Conservation (phyloP, 225 moss, liverwort and hornwort genomes). For the Thuidium tamariscinum region DNA sequence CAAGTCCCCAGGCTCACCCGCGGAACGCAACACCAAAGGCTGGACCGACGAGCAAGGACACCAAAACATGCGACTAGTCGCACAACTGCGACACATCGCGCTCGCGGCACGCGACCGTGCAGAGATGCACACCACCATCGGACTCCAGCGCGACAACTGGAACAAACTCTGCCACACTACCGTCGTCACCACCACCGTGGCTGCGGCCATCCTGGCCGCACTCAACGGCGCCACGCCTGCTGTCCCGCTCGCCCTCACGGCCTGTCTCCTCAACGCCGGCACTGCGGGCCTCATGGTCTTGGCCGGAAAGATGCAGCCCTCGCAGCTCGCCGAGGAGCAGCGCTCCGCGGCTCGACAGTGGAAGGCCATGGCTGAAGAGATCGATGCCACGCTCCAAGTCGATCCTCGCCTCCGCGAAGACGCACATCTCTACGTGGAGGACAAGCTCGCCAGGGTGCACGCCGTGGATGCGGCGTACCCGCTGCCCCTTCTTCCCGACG, state of each 20-base stretch:
- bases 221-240: constrained; percentile 11
- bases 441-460: constrained; percentile 21
- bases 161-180: constrained; percentile 52
- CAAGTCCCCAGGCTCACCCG: neutral
- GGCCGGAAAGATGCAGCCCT: constrained; percentile 36
- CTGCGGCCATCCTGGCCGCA: constrained; percentile 22
- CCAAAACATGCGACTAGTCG: constrained; percentile 13
- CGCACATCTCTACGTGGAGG: constrained; percentile 33
- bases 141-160: constrained; percentile 52
- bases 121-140: constrained; percentile 41
- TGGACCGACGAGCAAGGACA: constrained; percentile 31
- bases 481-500: constrained; percentile 33
- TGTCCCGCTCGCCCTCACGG: constrained; percentile 20
- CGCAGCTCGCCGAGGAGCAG: constrained; percentile 58
- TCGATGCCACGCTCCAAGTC: constrained; percentile 36
- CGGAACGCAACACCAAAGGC: constrained; percentile 11
- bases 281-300: constrained; percentile 27
- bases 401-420: constrained; percentile 47
- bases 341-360: constrained; percentile 50
- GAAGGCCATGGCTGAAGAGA: constrained; percentile 21
- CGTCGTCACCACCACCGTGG: constrained; percentile 20
- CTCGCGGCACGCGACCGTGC: constrained; percentile 22
- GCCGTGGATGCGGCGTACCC: constrained; percentile 43
- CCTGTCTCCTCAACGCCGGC: constrained; percentile 21
- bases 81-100: constrained; percentile 16